These are phyloP conservation scores for Cubamyces lactineus DNA, from an alignment of 768 basidiomycete genomes.

Conservation along the genomic window DNA sequence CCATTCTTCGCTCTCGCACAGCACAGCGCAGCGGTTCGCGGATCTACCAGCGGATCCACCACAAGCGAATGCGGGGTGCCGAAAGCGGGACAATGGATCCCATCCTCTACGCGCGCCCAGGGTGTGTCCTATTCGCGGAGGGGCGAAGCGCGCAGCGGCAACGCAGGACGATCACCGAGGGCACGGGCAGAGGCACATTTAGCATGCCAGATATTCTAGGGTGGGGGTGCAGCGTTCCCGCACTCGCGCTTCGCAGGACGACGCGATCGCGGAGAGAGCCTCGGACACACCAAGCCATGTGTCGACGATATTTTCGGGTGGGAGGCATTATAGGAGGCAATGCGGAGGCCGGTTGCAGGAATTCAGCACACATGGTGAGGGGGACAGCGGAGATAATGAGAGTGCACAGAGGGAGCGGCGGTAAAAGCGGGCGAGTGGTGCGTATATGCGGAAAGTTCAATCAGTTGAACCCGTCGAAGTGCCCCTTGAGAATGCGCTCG, in stretches of 20 bases:
- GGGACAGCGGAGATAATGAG: background rate
- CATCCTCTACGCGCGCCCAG: constrained; percentile 1
- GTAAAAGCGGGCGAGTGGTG: background rate
- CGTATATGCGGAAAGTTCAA: background rate
- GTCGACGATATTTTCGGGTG: background rate
- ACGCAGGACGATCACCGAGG: background rate
- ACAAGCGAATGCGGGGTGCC: background rate
- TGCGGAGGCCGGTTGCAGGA: background rate
- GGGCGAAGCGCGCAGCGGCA: too few relatives aligned
- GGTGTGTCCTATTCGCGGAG: background rate
- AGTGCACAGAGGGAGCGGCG: background rate
- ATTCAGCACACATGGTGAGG: background rate
- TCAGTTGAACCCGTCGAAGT: constrained; percentile 89
- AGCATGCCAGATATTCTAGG: constrained; percentile 9
- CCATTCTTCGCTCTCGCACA: background rate
- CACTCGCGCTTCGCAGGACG: background rate
- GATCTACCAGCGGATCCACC: background rate
- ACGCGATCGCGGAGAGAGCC: background rate
- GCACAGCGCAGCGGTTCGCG: background rate
- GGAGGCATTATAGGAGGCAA: too few relatives aligned
- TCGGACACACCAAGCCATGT: background rate
- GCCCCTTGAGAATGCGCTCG: constrained; percentile 87
- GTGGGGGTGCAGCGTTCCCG: background rate
- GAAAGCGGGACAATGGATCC: background rate
- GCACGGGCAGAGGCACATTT: background rate